A percentile compares a stretch with the other conserved stretches of the same genome.
Evolutionary conservation across 2,329 filamentous ascomycete genomes (phyloP).

Genomic region (Gnomoniopsis smithogilvyi): DNA sequence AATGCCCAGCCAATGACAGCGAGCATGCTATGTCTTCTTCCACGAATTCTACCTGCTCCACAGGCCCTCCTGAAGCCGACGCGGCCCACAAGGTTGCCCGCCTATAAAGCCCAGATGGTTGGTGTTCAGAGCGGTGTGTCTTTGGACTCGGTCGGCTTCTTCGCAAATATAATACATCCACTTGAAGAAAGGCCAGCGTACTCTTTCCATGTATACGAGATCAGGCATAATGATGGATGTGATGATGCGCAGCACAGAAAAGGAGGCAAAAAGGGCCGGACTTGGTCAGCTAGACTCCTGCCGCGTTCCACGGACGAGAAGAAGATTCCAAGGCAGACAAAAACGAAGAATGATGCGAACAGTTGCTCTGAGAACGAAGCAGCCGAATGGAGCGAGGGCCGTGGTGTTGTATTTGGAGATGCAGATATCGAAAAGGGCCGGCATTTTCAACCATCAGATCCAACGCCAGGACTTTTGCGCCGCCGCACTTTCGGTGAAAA

Average conservation of each 20-base stretch:
- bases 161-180: slow-evolving; percentile 58
- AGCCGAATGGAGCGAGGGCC: neutral
- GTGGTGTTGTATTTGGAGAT: slow-evolving; percentile 3
- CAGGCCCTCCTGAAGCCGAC: slow-evolving; percentile 58
- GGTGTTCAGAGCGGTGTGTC: slow-evolving; percentile 57
- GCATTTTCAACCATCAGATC: slow-evolving; percentile 12
- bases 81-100: slow-evolving; percentile 53
- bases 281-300: neutral
- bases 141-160: slow-evolving; percentile 56
- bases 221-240: slow-evolving; percentile 39
- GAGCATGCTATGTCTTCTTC: slow-evolving; percentile 47
- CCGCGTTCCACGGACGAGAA: neutral
- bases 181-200: slow-evolving; percentile 47
- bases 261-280: neutral
- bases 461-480: slow-evolving; percentile 25
- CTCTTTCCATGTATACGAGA: slow-evolving; percentile 45
- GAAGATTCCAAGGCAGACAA: neutral
- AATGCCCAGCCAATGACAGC: slow-evolving; percentile 58
- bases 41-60: slow-evolving; percentile 59
- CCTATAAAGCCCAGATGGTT: slow-evolving; percentile 50
- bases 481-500: slow-evolving; percentile 36
- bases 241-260: slow-evolving; percentile 13
- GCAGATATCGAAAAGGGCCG: slow-evolving; percentile 19
- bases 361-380: neutral
- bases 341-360: neutral